These are phyloP conservation scores for Fistulinella cinereoalba DNA, from an alignment of 1,284 basidiomycete species.

Conservation along the genomic window DNA sequence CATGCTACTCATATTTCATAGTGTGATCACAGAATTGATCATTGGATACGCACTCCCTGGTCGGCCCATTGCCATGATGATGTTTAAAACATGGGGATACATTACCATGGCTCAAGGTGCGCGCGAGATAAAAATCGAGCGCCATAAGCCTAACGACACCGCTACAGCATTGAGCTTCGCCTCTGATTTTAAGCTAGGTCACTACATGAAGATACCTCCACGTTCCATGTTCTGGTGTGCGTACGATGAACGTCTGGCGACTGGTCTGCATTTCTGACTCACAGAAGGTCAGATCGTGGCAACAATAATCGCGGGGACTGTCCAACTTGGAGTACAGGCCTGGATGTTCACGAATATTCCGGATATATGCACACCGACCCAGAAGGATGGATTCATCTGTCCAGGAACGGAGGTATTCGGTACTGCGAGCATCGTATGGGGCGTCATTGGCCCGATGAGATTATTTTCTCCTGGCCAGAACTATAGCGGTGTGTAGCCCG, in stretches of 20 bases:
- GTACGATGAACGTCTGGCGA: background rate
- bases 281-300: conserved; percentile 39
- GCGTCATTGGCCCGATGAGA: conserved; percentile 39
- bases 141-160: background rate
- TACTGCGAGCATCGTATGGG: conserved; percentile 43
- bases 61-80: conserved; percentile 47
- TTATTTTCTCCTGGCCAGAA: conserved; percentile 28
- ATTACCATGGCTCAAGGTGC: conserved; percentile 38
- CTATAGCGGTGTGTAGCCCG: conserved; percentile 19
- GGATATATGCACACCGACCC: conserved; percentile 25
- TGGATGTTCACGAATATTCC: conserved; percentile 39
- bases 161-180: conserved; percentile 37
- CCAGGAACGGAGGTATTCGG: conserved; percentile 38
- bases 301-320: conserved; percentile 41
- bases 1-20: conserved; percentile 5
- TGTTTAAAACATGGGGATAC: conserved; percentile 43
- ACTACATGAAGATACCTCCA: conserved; percentile 56
- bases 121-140: background rate
- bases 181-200: conserved; percentile 47
- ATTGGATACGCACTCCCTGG: conserved; percentile 46
- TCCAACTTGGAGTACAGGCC: conserved; percentile 42
- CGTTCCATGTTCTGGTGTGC: conserved; percentile 42
- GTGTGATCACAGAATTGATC: conserved; percentile 47
- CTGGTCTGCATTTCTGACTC: background rate
- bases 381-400: conserved; percentile 37